Base-by-base conservation (phyloP, 2,329 filamentous ascomycete species). In the Coniella vitis region DNA sequence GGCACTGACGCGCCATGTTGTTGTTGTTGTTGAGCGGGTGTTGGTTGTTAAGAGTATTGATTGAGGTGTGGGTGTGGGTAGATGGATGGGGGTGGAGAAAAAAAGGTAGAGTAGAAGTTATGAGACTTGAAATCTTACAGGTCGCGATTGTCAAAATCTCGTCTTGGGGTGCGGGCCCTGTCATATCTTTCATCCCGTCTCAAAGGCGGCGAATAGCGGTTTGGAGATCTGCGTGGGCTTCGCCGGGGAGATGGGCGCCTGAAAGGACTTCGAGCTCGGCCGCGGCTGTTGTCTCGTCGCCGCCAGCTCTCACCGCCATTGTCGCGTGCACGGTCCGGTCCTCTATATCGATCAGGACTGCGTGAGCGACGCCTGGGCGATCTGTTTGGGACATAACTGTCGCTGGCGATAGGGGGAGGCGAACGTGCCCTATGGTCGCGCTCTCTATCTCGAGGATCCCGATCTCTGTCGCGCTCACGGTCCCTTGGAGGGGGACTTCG, bases 291-390 rank as follows among this genome's bases (percentile, higher is more conserved):
- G 49, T 69, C 67, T 10, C 65, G 62, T 57, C 68, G 62, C 54
- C 68, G 60, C 63, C 69, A 65, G 51, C 59, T 63, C 53, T 69
- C 65, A 58, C 61, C 53, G 54, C 49, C 36, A 45, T 51, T 48
- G 45, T 67, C 65, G 53, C 65, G 56, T 4, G 62, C 63, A 14
- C 62, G 58, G n/a, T 69, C 68, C 17, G 65, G 61, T 9, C 51
- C 50, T 34, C 67, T 61, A 49, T 66, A 69, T n/a, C 68, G 65
- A 52, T 70, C 68, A 29, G 55, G 58, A 53, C 69, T 71, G 16
- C 69, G 64, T 12, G 69, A 71, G 20, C 70, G 66, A 19, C 69
- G 68, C 22, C 69, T 64, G 13, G 68, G 66, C 21, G 65, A 69
- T 45, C 68, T 62, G 52, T 63, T 62, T 4, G 69, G 69, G 1